Evolutionary conservation across 2,329 filamentous ascomycete species (phyloP).

Genomic region (Alternaria hordeiaustralica): DNA sequence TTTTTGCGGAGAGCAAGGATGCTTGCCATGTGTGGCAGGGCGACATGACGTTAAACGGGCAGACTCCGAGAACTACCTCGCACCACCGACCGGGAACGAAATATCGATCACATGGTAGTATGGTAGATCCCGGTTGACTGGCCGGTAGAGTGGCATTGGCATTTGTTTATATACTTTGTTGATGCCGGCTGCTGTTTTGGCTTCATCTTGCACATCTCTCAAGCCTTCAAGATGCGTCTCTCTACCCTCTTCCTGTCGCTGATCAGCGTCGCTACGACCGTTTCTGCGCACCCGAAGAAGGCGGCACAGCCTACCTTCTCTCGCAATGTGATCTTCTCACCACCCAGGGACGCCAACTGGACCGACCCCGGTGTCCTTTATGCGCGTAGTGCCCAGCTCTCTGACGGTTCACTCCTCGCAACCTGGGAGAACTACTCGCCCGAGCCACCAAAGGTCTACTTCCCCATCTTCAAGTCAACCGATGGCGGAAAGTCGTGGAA

Average conservation of each 20-base stretch:
- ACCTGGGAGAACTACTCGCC: conserved; percentile 64
- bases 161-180: conserved; percentile 10
- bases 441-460: conserved; percentile 53
- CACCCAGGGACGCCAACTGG: conserved; percentile 50
- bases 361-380: conserved; percentile 59
- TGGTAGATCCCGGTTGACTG: not conserved
- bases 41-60: conserved; percentile 6
- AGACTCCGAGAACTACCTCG: conserved; percentile 6
- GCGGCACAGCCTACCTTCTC: conserved; percentile 35
- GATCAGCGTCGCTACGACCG: conserved; percentile 13
- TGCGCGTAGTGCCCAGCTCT: conserved; percentile 57
- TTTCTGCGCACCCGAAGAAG: conserved; percentile 33
- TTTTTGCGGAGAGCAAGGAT: not conserved
- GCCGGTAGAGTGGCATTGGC: conserved; percentile 1
- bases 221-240: conserved; percentile 39
- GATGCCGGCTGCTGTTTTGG: not conserved
- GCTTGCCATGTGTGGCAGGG: not conserved
- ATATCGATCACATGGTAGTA: not conserved
- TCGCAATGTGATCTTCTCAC: conserved; percentile 51
- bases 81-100: not conserved
- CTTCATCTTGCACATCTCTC: conserved; percentile 9
- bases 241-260: conserved; percentile 34
- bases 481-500: conserved; percentile 64
- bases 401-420: conserved; percentile 55
- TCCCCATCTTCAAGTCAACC: conserved; percentile 55